Conservation (phyloP, 2,329 filamentous ascomycete genomes). For the Coniochaeta hoffmannii region DNA sequence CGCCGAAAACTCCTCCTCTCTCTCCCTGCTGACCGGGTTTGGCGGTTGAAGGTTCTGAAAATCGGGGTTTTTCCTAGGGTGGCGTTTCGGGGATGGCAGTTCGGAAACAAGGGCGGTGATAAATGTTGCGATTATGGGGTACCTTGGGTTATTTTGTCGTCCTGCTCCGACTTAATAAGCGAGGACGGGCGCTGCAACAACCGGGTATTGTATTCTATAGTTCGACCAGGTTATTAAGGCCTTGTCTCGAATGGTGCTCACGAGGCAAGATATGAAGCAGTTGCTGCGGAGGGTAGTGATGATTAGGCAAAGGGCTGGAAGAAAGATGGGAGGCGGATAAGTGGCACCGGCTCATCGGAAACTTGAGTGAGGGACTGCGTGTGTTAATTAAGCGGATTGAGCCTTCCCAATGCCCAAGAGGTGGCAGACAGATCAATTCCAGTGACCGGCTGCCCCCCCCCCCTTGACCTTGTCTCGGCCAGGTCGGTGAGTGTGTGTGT, state of each 20-base stretch:
- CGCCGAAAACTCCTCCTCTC: neutral
- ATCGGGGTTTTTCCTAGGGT: neutral
- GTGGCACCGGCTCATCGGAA: slow-evolving; percentile 23
- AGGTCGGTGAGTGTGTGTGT: too few relatives aligned
- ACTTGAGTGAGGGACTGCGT: slow-evolving; percentile 12
- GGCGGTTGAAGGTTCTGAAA: neutral
- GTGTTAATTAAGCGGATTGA: slow-evolving; percentile 15
- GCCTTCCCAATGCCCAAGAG: slow-evolving; percentile 10
- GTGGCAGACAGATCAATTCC: slow-evolving; percentile 2
- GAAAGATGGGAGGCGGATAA: slow-evolving; percentile 15
- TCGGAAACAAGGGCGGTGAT: slow-evolving; percentile 12
- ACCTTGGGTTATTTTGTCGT: neutral
- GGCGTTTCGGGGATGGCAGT: slow-evolving; percentile 2
- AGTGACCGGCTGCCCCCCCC: neutral
- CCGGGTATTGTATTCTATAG: slow-evolving; percentile 2
- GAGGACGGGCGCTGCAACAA: slow-evolving; percentile 2
- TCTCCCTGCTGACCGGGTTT: neutral
- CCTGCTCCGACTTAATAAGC: neutral
- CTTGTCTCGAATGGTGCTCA: slow-evolving; percentile 3
- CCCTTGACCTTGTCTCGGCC: slow-evolving; percentile 4
- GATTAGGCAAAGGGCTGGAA: slow-evolving; percentile 6
- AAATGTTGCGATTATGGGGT: neutral
- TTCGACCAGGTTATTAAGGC: neutral
- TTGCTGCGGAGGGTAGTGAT: slow-evolving; percentile 9
- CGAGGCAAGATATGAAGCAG: slow-evolving; percentile 6